A percentile compares a stretch with the other conserved stretches of the same genome.
These are phyloP conservation scores for Citeromyces matritensis DNA, from an alignment of 805 yeast species.

Conservation along the genomic window DNA sequence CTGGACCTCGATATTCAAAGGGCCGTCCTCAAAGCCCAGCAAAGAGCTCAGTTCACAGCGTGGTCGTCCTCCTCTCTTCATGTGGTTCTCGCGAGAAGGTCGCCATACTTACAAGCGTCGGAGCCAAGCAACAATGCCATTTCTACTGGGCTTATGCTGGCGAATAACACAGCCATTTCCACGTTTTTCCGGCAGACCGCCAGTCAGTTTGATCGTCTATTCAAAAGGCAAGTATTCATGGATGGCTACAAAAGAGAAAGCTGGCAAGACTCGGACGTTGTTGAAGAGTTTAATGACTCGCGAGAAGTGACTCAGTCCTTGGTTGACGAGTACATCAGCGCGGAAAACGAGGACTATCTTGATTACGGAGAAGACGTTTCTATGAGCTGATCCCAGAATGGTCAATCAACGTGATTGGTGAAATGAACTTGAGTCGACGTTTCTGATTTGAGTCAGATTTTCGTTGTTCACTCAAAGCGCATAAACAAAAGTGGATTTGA, in stretches of 20 bases:
- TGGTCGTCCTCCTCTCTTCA: slow-evolving; percentile 76
- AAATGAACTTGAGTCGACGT: too few species aligned
- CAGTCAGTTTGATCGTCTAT: slow-evolving; percentile 66
- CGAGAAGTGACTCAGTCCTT: slow-evolving; percentile 28
- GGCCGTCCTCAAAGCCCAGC: slow-evolving; percentile 48
- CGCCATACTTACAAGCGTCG: slow-evolving; percentile 30
- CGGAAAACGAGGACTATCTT: neutral
- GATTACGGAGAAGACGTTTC: too few species aligned
- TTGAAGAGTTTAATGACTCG: slow-evolving; percentile 32
- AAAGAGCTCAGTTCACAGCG: slow-evolving; percentile 64
- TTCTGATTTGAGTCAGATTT: neutral
- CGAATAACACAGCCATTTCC: slow-evolving; percentile 69
- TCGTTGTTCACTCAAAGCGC: neutral
- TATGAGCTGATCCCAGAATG: too few species aligned
- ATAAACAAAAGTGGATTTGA: neutral
- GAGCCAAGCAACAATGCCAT: slow-evolving; percentile 21
- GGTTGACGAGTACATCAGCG: slow-evolving; percentile 24
- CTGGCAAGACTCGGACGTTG: slow-evolving; percentile 26
- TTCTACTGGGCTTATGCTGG: slow-evolving; percentile 69
- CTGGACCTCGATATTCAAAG: slow-evolving; percentile 63
- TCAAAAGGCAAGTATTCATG: slow-evolving; percentile 69
- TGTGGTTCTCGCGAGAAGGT: slow-evolving; percentile 59
- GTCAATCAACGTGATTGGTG: too few species aligned
- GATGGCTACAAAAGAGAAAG: slow-evolving; percentile 51
- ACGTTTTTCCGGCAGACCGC: slow-evolving; percentile 52